Conservation (phyloP, 2,329 filamentous ascomycete genomes). For the Neofusicoccum kwambonambiense region DNA sequence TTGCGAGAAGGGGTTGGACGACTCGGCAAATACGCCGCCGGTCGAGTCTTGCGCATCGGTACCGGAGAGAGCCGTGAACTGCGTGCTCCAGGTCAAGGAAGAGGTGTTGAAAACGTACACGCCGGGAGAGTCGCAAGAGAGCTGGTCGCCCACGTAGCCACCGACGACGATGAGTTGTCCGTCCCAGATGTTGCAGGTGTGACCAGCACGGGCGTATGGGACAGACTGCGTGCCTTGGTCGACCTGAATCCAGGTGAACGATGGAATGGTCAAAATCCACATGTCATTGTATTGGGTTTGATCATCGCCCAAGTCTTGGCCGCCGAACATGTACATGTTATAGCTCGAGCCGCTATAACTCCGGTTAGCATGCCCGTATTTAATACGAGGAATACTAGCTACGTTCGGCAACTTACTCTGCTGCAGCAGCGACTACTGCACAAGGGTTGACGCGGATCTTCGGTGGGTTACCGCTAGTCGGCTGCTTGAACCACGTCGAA, state of each 20-base stretch:
- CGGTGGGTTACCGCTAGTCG: slow-evolving; percentile 60
- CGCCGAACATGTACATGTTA: slow-evolving; percentile 76
- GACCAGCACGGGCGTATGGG: slow-evolving; percentile 65
- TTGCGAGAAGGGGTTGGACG: slow-evolving; percentile 47
- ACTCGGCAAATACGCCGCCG: slow-evolving; percentile 23
- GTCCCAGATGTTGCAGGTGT: slow-evolving; percentile 75
- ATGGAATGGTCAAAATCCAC: slow-evolving; percentile 77
- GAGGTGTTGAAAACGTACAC: slow-evolving; percentile 77
- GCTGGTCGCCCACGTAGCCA: slow-evolving; percentile 62
- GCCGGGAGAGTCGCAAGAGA: slow-evolving; percentile 65
- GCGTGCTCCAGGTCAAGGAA: slow-evolving; percentile 65
- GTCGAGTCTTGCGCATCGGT: slow-evolving; percentile 38
- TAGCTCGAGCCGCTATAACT: slow-evolving; percentile 62
- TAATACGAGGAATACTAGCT: not conserved
- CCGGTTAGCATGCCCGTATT: slow-evolving; percentile 7
- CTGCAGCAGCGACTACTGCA: slow-evolving; percentile 69
- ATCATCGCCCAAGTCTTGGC: slow-evolving; percentile 62
- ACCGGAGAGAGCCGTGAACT: slow-evolving; percentile 65
- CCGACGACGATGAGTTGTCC: slow-evolving; percentile 79
- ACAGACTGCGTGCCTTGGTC: slow-evolving; percentile 48
- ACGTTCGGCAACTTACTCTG: slow-evolving; percentile 48
- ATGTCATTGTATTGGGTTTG: slow-evolving; percentile 67
- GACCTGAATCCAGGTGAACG: slow-evolving; percentile 76
- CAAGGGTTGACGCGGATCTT: slow-evolving; percentile 64
- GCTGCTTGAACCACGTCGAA: slow-evolving; percentile 71